Evolutionary conservation across 2,329 filamentous ascomycete species (phyloP), one percentile per base, ranked within the genome.

Genomic region (Xylariaceae sp.): DNA sequence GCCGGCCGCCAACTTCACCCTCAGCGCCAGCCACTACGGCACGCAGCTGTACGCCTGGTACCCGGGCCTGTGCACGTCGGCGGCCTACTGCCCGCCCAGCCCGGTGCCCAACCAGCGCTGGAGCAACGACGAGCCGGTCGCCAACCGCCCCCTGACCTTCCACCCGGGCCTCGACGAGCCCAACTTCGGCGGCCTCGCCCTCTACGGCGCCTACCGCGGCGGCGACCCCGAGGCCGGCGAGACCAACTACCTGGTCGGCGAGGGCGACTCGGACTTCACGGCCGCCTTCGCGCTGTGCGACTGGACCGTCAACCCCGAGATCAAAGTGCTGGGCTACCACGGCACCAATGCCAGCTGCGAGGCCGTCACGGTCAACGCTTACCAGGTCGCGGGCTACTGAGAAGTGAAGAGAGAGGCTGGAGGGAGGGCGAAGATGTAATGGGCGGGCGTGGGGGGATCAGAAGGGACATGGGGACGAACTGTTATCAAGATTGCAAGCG

Each of bases 1-100:
- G 4, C 36, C 36, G 17, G 25, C 8, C 13, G 36, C 36, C 36
- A 38, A 38, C 36, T 38, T 19, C 32, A 38, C 36, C 12, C 31
- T 38, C n/a, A 18, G 10, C 18, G 36, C 31, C 31, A 35, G 23
- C 36, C 36, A 38, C 36, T 38, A 38, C 36, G 36, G 36, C 31
- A 38, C 36, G 19, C 36, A 38, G 36, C 36, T 38, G 21, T 35
- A 35, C 31, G 36, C 31, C 14, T 38, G 27, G 15, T 11, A 15
- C 12, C 6, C 36, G 31, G 25, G 15, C 24, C 15, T 29, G 11
- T 38, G 35, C 35, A 34, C 31, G 4, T 34, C 31, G 19, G 16
- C 31, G 16, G 28, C 25, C 13, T 28, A 9, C 14, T 38, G 35
- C 31, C 31, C 31, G 9, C 5, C 19, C 7, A 26, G 17, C 15